These are phyloP conservation scores for Akanthomyces muscarius DNA, from an alignment of 2,329 filamentous ascomycete species.

Conservation along the genomic window DNA sequence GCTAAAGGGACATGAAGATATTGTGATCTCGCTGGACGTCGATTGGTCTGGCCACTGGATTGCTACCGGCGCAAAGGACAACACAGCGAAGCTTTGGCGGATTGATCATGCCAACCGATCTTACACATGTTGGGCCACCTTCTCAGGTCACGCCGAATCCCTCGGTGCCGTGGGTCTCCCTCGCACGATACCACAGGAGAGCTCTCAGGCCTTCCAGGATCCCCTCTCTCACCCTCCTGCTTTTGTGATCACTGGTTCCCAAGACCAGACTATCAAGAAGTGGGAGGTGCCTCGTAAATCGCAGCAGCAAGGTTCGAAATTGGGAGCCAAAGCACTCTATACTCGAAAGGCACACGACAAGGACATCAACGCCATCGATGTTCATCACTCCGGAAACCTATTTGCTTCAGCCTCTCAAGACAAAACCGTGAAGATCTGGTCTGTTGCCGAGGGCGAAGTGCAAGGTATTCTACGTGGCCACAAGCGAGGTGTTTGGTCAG, in stretches of 20 bases:
- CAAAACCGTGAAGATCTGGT: constrained; percentile 96
- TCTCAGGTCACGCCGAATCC: constrained; percentile 92
- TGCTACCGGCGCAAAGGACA: constrained; percentile 94
- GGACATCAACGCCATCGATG: constrained; percentile 92
- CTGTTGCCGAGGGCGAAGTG: constrained; percentile 80
- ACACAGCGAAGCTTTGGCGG: constrained; percentile 86
- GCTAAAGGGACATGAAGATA: constrained; percentile 88
- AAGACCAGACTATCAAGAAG: constrained; percentile 91
- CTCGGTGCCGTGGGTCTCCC: constrained; percentile 85
- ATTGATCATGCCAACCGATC: constrained; percentile 72
- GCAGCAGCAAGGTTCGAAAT: constrained; percentile 42
- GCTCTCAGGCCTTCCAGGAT: constrained; percentile 65
- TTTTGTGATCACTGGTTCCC: constrained; percentile 86
- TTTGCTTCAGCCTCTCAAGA: constrained; percentile 98
- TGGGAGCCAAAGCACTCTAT: constrained; percentile 65
- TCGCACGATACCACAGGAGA: constrained; percentile 60
- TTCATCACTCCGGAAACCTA: constrained; percentile 68
- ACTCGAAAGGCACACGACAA: constrained; percentile 97
- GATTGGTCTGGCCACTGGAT: constrained; percentile 98
- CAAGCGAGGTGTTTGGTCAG: constrained; percentile 92
- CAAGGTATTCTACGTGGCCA: constrained; percentile 90
- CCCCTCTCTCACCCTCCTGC: constrained; percentile 76
- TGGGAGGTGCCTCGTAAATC: constrained; percentile 72
- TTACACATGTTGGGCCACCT: constrained; percentile 74
- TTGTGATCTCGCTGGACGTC: constrained; percentile 88